Percentiles rank a stretch among this genome's conserved stretches.
Conservation (phyloP, 2,329 filamentous ascomycete species). For the Apiospora rasikravindrae region DNA sequence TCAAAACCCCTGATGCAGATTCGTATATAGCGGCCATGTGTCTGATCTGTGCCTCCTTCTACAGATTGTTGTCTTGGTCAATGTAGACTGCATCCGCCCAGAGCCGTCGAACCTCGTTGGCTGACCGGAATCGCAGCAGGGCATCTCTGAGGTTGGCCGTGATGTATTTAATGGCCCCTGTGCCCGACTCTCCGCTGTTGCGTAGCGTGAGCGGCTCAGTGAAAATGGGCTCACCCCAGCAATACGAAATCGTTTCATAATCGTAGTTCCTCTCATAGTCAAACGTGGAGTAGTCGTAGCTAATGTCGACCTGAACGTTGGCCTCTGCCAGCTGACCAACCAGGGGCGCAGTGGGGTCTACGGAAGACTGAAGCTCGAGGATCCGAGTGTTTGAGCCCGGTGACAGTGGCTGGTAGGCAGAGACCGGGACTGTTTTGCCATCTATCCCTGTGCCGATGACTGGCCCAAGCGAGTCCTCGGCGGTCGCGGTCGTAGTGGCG, state of each 20-base stretch:
- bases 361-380: not conserved
- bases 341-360: not conserved
- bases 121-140: not conserved
- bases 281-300: not conserved
- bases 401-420: not conserved
- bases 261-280: not conserved
- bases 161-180: not conserved
- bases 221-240: not conserved
- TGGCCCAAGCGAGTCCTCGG: too few species aligned
- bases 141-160: not conserved
- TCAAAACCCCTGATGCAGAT: not conserved
- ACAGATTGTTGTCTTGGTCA: not conserved
- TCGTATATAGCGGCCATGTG: not conserved
- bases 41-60: not conserved
- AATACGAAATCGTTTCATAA: not conserved
- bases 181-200: accelerated
- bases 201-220: not conserved
- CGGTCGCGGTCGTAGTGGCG: too few species aligned
- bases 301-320: not conserved
- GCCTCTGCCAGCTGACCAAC: not conserved
- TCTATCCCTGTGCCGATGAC: not conserved
- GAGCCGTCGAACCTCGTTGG: not conserved
- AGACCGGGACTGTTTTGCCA: not conserved
- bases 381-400: not conserved
- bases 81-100: not conserved